Base-by-base conservation (phyloP, 257 asterid species). In the Scutellaria barbata region DNA sequence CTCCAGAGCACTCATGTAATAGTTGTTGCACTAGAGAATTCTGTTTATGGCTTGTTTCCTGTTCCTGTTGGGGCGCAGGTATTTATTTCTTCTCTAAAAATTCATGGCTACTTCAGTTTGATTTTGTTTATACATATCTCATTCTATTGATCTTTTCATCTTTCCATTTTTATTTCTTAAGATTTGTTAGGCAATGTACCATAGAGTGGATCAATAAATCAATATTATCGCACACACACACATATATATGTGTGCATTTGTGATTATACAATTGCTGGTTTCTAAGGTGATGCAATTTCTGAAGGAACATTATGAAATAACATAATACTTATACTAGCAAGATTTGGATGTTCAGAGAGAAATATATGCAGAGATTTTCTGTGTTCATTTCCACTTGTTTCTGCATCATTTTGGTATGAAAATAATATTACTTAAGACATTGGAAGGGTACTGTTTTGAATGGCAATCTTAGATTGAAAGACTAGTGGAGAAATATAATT, bases 1-100 rank as follows among this genome's bases (percentile, higher is more conserved):
- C 86, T 80, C 76, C 92, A 67, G 73, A 88, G 96, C 76, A 78
- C 86, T 73, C 81, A 77, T 73, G 81, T 83, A 78, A 77, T 95
- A 50, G 77, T 92, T 79, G 92, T 92, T 60, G 92, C 89, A 7
- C 84, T 85, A 20, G 98, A 95, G 84, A 85, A 84, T 81, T 85
- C 95, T 79, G 84, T 95, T 80, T 86, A 82, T 80, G 98, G 97
- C 70, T 76, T 92, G 82, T 92, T 95, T 88, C 92, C 99, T 54
- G 98, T 95, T 76, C 97, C 99, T 57, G 82, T 95, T 61, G 99
- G 99, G 73, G 99, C 97, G 56, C 99, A 95, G 99, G 99, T 95
- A 85, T 55, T 25, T 95, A 85, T 55, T 25, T 66, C 41, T 56
- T 79, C 48, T 66, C 54, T 58, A 67, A 74, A 64, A 30, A 66